phyloP scores from a whole-genome alignment of 306 rosid genomes.

The Acacia acuminata region DNA sequence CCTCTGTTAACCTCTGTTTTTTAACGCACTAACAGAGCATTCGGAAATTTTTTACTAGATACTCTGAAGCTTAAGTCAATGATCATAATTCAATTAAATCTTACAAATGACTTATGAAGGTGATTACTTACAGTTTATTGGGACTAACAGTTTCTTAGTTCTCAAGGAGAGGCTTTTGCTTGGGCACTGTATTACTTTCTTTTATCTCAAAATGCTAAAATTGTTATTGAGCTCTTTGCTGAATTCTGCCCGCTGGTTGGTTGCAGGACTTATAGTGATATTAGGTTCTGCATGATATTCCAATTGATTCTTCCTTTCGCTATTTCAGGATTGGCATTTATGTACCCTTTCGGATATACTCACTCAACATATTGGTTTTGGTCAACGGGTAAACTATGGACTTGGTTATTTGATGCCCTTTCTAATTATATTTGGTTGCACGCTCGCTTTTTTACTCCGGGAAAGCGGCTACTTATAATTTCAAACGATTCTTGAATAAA shows the following conservation, averaged over 20 bases:
- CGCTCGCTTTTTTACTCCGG: slow-evolving; percentile 6
- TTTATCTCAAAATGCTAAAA: slow-evolving; percentile 14
- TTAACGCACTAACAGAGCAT: no score
- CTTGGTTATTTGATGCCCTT: slow-evolving; percentile 14
- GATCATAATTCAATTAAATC: no score
- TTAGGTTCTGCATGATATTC: slow-evolving; percentile 58
- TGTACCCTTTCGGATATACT: slow-evolving; percentile 56
- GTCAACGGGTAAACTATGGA: slow-evolving; percentile 47
- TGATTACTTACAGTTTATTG: no score
- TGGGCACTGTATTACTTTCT: slow-evolving; percentile 52
- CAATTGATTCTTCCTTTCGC: slow-evolving; percentile 56
- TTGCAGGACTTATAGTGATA: slow-evolving; percentile 58
- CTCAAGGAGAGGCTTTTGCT: slow-evolving; percentile 50
- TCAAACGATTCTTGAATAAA: background rate
- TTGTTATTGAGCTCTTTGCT: slow-evolving; percentile 35
- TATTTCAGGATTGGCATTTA: slow-evolving; percentile 47
- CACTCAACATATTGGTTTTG: slow-evolving; percentile 68
- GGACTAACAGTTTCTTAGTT: slow-evolving; percentile 36
- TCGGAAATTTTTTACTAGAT: no score
- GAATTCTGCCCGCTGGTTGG: slow-evolving; percentile 44
- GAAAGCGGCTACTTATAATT: background rate
- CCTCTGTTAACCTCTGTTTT: no score
- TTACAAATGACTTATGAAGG: no score
- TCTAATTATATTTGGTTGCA: background rate
- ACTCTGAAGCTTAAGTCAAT: no score